Conservation (phyloP, 371 early-diverging fungal species). For the Mucor mucedo region DNA sequence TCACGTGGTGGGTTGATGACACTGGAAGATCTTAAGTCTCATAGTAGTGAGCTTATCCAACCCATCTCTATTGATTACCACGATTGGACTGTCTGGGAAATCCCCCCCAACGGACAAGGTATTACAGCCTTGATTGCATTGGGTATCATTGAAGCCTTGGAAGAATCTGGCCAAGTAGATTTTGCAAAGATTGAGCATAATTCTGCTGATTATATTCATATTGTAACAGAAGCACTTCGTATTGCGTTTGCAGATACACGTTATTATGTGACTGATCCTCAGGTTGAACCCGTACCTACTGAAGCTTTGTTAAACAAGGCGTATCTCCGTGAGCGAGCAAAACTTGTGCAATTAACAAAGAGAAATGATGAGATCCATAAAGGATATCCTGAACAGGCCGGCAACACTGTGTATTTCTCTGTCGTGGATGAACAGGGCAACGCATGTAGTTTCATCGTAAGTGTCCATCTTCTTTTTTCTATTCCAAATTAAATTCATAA, state of each 20-base stretch:
- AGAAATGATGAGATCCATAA: conserved; percentile 53
- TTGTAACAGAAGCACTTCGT: conserved; percentile 70
- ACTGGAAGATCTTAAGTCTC: conserved; percentile 73
- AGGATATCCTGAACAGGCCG: conserved; percentile 66
- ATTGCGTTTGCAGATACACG: conserved; percentile 81
- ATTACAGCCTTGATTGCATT: conserved; percentile 75
- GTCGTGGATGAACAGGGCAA: conserved; percentile 83
- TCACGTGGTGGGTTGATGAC: conserved; percentile 76
- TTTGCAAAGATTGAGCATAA: conserved; percentile 55
- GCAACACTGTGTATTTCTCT: conserved; percentile 81
- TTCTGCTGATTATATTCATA: conserved; percentile 69
- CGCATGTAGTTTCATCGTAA: conserved; percentile 83
- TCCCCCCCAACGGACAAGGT: conserved; percentile 84
- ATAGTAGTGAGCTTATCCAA: conserved; percentile 59
- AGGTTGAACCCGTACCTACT: conserved; percentile 52
- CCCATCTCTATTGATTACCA: conserved; percentile 75
- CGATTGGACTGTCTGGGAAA: conserved; percentile 71
- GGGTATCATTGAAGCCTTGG: conserved; percentile 69
- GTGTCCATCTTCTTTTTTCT: neutral
- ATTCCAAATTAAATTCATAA: neutral
- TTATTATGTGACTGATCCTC: conserved; percentile 73
- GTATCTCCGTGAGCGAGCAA: conserved; percentile 64
- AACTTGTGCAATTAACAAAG: conserved; percentile 54
- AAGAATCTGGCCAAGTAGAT: conserved; percentile 48
- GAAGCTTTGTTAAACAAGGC: conserved; percentile 60